Base-by-base conservation (phyloP, 495 filamentous ascomycete species). In the Niebla homalea region DNA sequence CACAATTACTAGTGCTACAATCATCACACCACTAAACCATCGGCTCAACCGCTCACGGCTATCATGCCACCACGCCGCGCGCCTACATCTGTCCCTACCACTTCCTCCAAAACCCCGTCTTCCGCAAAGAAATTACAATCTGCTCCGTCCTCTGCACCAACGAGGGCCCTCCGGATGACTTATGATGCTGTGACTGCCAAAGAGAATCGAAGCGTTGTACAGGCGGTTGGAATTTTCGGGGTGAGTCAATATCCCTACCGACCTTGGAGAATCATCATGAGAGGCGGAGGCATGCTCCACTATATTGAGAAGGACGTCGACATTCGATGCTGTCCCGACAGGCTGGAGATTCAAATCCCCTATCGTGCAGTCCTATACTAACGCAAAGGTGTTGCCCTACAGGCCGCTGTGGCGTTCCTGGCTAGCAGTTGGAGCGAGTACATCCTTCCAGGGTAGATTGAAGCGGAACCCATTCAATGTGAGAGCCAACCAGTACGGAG, bases 361-460 rank as follows among this genome's bases (percentile, higher is more conserved):
- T 32, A 32, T 8, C 14, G 29, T 32, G 29, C 29, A 32, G 29
- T 32, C 14, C 29, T 32, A 12, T 32, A 12, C 29, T 32, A 12
- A 32, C 29, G 14, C 14, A 8, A 12, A 32, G 29, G 5, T 37
- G 20, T 26, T 25, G 6, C n/a, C n/a, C 6, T 32, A 48, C 20
- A 61, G 58, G 46, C 56, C 23, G 58, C 56, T 4, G 56, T 61
- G 4, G 53, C 56, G 2, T 58, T 61, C 47, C 36, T 61, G 21
- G 43, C 52, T 0, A 54, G 52, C 21, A 58, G 53, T 49, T 61
- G 53, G 43, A 50, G 46, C 43, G 58, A 61, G 12, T 2, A 49
- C n/a, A 36, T 58, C 6, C 5, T 48, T 18, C 45, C 45, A 18
- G 25, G 25, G 45, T 48, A 35, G 36, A 26, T 19, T n/a, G 10